Evolutionary conservation across 176 grass and related monocot genomes (phyloP).

Genomic region (Musa troglodytarum): DNA sequence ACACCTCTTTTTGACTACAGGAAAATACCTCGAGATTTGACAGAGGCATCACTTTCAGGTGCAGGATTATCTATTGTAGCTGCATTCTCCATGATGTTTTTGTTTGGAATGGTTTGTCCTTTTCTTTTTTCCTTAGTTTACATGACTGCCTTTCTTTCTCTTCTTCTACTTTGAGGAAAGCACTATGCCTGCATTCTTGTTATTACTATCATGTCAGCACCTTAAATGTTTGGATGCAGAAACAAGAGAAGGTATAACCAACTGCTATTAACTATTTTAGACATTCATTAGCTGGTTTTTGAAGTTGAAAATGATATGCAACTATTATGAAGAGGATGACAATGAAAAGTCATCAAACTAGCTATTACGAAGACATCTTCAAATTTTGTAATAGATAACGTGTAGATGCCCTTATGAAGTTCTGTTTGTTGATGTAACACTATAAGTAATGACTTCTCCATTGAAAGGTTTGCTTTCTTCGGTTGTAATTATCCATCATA

Average conservation of each 20-base stretch:
- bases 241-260: not conserved
- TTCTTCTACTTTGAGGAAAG: not conserved
- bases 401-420: not conserved
- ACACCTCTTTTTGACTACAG: slow-evolving; percentile 32
- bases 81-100: slow-evolving; percentile 71
- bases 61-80: slow-evolving; percentile 83
- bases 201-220: no score
- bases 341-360: no score
- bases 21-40: slow-evolving; percentile 98
- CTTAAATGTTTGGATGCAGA: not conserved
- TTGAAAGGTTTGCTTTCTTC: not conserved
- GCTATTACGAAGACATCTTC: no score
- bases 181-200: not conserved
- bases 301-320: not conserved
- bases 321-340: no score
- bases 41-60: slow-evolving; percentile 82
- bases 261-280: not conserved
- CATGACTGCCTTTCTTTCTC: not conserved
- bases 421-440: not conserved
- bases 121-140: not conserved
- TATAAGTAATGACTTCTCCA: not conserved
- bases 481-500: not conserved
- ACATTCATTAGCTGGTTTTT: not conserved
- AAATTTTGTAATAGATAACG: not conserved
- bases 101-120: slow-evolving; percentile 85